Evolutionary conservation across 345 rosid species (phyloP), one percentile per base, ranked within the genome.

Genomic region (Salix exigua): DNA sequence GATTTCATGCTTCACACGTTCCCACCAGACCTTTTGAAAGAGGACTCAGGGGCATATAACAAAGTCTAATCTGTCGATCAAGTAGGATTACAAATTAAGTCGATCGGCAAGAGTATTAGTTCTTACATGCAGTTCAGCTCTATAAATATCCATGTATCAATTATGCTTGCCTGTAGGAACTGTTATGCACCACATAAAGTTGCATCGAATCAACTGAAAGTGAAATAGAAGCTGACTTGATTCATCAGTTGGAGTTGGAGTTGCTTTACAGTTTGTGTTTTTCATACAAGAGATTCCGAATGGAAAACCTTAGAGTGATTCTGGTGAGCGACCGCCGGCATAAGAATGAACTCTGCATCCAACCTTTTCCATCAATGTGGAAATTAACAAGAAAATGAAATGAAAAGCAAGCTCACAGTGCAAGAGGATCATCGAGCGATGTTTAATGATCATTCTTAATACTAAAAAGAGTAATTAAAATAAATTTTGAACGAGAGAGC

Each of bases 1-100:
- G 77, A 85, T 46, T 94, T 63, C 87, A 89, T 81, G 94, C 98
- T 96, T 78, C 96, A 91, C 66, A 75, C 87, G 0, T 75, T 65
- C 86, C 87, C 85, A 74, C 76, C 85, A 18, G 75, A 79, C 71
- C 21, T 85, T 30, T 31, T 60, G 73, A 83, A 48, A 55, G 77
- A 81, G 19, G 87, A 78, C 68, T 71, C 84, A 25, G 86, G 84
- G 77, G 68, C 85, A 31, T 83, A 79, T 80, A 84, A 76, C 83
- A 82, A 78, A 18, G 88, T 85, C 40, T 87, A 73, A 80, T 23
- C 46, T 4, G 28, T 23, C 63, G 63, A 21, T 53, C 51, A 46
- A 40, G 46, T 40, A 40, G 46, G 46, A 40, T 40, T 40, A 40
- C 46, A 40, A 35, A 35, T 5, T 0, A 62, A 62, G 30, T 62